Conservation (phyloP, 2,329 filamentous ascomycete species). For the Ceratocystiopsis sp. region DNA sequence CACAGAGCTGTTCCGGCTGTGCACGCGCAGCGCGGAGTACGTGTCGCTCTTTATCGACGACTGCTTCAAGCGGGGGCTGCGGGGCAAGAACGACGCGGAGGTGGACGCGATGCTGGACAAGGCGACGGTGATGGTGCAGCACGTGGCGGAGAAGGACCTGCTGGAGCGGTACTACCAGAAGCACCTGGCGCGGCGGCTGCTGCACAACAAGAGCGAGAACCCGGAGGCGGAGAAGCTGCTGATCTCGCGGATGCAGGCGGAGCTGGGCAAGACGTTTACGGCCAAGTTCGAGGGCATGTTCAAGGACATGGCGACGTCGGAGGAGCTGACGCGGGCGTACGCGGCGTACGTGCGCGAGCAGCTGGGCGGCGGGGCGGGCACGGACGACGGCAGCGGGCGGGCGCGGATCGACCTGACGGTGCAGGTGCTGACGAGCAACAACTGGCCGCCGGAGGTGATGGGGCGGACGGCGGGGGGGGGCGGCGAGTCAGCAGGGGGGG, state of each 20-base stretch:
- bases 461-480: conserved; percentile 37
- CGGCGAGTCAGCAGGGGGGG: conserved; percentile 15
- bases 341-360: conserved; percentile 41
- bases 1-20: conserved; percentile 85
- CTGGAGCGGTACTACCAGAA: conserved; percentile 98
- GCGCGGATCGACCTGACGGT: conserved; percentile 64
- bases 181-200: conserved; percentile 71
- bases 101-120: conserved; percentile 75
- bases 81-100: conserved; percentile 79
- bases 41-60: conserved; percentile 96
- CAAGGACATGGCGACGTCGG: conserved; percentile 80
- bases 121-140: conserved; percentile 73
- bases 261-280: conserved; percentile 88
- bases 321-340: conserved; percentile 65
- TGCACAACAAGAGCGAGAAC: conserved; percentile 80
- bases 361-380: conserved; percentile 29
- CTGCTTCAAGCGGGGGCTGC: conserved; percentile 83
- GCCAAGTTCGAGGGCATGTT: conserved; percentile 94
- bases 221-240: conserved; percentile 89
- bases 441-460: conserved; percentile 88
- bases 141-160: conserved; percentile 79
- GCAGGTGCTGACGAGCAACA: conserved; percentile 79
- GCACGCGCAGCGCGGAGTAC: conserved; percentile 70
- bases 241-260: conserved; percentile 92
- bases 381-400: conserved; percentile 8